These are phyloP conservation scores for Wallacemonas sp. DNA, from an alignment of 208 protist species.

Conservation along the genomic window DNA sequence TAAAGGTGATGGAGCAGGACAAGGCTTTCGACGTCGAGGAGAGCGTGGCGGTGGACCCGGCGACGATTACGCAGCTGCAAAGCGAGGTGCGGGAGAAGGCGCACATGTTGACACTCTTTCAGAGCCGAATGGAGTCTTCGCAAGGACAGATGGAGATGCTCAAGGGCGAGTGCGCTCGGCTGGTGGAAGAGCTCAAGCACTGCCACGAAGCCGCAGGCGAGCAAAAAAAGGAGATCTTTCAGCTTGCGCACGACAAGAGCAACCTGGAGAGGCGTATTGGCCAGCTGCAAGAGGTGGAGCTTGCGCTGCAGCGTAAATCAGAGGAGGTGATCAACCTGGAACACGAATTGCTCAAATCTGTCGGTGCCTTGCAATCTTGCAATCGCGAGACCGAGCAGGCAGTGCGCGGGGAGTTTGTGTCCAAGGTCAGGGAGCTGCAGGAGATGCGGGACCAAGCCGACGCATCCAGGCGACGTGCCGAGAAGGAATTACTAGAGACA, in stretches of 20 bases:
- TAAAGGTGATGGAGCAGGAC: slow-evolving; percentile 38
- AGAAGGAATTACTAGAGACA: slow-evolving; percentile 47
- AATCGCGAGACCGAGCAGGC: slow-evolving; percentile 78
- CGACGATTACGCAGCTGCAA: slow-evolving; percentile 45
- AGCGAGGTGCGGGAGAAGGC: slow-evolving; percentile 51
- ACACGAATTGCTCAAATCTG: slow-evolving; percentile 64
- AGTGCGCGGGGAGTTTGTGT: slow-evolving; percentile 67
- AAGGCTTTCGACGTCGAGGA: slow-evolving; percentile 24
- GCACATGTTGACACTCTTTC: slow-evolving; percentile 56
- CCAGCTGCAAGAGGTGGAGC: slow-evolving; percentile 60
- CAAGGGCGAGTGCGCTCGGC: slow-evolving; percentile 63
- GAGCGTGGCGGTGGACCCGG: slow-evolving; percentile 28
- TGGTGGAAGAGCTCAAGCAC: slow-evolving; percentile 65
- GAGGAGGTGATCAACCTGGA: slow-evolving; percentile 60
- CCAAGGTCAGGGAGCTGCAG: slow-evolving; percentile 69
- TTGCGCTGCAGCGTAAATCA: slow-evolving; percentile 49
- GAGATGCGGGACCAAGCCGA: slow-evolving; percentile 73
- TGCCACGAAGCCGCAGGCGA: slow-evolving; percentile 42
- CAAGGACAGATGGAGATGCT: slow-evolving; percentile 71
- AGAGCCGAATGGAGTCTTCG: slow-evolving; percentile 57
- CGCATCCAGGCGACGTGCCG: slow-evolving; percentile 47
- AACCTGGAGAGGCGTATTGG: slow-evolving; percentile 46
- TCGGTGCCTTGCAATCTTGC: slow-evolving; percentile 66
- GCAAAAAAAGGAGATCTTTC: slow-evolving; percentile 54
- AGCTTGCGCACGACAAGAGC: slow-evolving; percentile 61